phyloP scores from a whole-genome alignment of 2,329 filamentous ascomycete genomes.

The Immersiporthe knoxdaviesiana region DNA sequence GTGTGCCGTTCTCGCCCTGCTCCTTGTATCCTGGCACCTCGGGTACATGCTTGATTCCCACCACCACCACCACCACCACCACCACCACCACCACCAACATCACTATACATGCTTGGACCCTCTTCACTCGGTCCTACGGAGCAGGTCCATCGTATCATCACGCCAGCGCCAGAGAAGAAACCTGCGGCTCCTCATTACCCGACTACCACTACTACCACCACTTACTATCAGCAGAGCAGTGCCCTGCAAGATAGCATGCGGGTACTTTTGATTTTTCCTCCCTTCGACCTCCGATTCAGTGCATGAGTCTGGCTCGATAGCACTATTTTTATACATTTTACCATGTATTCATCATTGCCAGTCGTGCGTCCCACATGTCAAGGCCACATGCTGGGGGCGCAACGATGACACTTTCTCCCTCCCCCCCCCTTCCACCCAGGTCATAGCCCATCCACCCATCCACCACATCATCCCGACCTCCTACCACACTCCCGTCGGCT shows the following conservation, averaged over 20 bases:
- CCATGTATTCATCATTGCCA: constrained; percentile 13
- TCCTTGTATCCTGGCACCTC: constrained; percentile 22
- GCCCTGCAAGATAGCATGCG: background rate
- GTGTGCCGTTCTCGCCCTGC: background rate
- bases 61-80: background rate
- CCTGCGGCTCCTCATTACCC: constrained; percentile 10
- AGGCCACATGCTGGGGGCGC: constrained; percentile 18
- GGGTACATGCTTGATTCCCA: constrained; percentile 1
- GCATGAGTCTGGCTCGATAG: background rate
- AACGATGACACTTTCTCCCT: background rate
- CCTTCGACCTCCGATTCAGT: background rate
- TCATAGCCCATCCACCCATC: background rate
- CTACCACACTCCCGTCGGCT: constrained; percentile 3
- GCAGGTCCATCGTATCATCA: constrained; percentile 18
- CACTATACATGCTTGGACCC: constrained; percentile 16
- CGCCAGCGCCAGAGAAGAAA: constrained; percentile 6
- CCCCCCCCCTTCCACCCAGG: background rate
- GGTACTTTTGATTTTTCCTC: background rate
- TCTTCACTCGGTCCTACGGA: constrained; percentile 29
- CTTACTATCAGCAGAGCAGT: background rate
- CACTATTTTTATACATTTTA: background rate
- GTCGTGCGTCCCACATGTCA: constrained; percentile 26
- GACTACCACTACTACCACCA: background rate
- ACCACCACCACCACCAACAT: background rate
- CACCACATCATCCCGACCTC: constrained; percentile 6